Percentiles rank a stretch among this genome's conserved stretches.
Conservation (phyloP, 164 flowering plant genomes). For the Tetrastigma voinierianum region DNA sequence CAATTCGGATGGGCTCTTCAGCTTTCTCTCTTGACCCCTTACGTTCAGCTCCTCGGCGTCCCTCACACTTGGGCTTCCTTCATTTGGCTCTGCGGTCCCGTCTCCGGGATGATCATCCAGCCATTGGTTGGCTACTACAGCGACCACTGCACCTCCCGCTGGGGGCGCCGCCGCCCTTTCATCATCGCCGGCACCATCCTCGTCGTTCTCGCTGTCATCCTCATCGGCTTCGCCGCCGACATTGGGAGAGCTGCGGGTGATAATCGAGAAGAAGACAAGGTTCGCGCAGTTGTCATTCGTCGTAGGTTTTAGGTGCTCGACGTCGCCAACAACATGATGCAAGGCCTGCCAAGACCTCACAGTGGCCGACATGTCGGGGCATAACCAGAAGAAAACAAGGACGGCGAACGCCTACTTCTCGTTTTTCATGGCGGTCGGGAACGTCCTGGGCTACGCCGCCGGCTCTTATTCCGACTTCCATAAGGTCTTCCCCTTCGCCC, state of each 20-base stretch:
- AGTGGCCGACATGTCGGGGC: conserved; percentile 56
- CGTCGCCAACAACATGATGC: conserved; percentile 70
- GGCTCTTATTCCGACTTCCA: conserved; percentile 51
- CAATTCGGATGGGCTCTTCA: conserved; percentile 89
- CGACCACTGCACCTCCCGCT: conserved; percentile 41
- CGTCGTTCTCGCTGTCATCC: conserved; percentile 39
- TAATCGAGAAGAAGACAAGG: conserved; percentile 13
- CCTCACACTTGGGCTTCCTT: conserved; percentile 68
- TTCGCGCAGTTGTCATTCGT: conserved; percentile 55
- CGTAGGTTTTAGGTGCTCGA: conserved; percentile 79
- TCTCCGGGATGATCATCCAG: conserved; percentile 69
- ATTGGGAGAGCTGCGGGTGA: conserved; percentile 22
- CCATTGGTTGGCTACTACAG: conserved; percentile 50
- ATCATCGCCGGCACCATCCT: conserved; percentile 43
- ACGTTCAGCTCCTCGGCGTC: conserved; percentile 69
- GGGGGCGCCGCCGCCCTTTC: conserved; percentile 59
- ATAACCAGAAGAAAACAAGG: conserved; percentile 6
- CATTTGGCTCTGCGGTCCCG: conserved; percentile 85
- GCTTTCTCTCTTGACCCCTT: conserved; percentile 70
- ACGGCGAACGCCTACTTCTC: conserved; percentile 16
- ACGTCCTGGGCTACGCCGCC: conserved; percentile 14
- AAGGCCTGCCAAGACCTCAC: conserved; percentile 69
- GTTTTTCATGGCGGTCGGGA: conserved; percentile 19
- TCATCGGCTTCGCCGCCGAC: conserved; percentile 54
- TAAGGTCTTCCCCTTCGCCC: conserved; percentile 56